phyloP scores from a whole-genome alignment of 208 protist species.

The Crithidia bombi region DNA sequence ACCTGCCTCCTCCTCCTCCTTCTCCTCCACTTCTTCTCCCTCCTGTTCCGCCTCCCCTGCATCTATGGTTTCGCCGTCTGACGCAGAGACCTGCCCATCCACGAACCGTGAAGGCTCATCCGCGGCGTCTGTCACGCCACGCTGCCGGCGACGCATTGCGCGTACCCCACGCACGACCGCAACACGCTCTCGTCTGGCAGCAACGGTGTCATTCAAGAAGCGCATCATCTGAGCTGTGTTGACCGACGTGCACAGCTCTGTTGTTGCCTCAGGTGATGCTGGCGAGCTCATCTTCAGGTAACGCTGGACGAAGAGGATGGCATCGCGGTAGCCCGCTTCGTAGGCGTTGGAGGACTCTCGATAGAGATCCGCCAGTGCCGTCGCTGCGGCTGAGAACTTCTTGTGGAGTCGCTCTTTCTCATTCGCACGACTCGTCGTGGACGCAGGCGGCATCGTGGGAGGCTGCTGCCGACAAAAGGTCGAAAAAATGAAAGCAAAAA shows the following conservation, averaged over 20 bases:
- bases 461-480: not conserved
- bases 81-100: not conserved
- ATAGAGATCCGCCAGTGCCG: constrained; percentile 55
- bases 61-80: not conserved
- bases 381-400: constrained; percentile 53
- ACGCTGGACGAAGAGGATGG: constrained; percentile 48
- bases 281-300: constrained; percentile 39
- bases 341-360: constrained; percentile 55
- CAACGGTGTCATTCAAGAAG: constrained; percentile 42
- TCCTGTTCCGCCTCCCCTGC: not conserved
- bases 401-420: constrained; percentile 36
- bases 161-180: constrained; percentile 34
- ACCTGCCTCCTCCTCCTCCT: constrained; percentile 2
- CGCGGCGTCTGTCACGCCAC: not conserved
- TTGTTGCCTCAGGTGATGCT: not conserved
- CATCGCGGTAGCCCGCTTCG: constrained; percentile 60
- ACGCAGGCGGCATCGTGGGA: constrained; percentile 24
- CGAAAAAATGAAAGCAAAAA: not conserved
- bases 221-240: constrained; percentile 31
- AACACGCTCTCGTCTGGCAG: constrained; percentile 30
- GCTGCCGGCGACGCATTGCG: constrained; percentile 17
- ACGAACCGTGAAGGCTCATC: not conserved
- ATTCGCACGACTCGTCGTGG: constrained; percentile 1
- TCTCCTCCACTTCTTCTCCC: not conserved
- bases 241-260: constrained; percentile 10